Percentiles rank a stretch among this genome's conserved stretches.
Conservation (phyloP, 108 stramenopile genomes). For the Cyclotella sp. region DNA sequence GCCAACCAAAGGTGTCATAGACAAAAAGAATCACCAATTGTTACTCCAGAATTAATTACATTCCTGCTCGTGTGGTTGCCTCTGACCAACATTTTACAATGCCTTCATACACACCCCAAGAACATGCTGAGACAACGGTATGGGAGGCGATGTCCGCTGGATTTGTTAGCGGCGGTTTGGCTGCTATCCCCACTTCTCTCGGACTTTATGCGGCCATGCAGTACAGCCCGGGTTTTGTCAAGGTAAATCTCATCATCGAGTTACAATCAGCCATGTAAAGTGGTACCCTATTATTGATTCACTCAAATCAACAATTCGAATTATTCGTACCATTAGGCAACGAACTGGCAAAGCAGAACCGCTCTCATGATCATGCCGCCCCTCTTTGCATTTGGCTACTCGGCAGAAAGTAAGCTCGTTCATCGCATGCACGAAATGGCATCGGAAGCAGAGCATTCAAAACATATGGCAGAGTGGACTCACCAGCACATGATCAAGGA, state of each 20-base stretch:
- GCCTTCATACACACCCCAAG: constrained; percentile 32
- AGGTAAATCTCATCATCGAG: constrained; percentile 24
- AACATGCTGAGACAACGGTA: constrained; percentile 59
- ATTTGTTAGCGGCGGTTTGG: constrained; percentile 55
- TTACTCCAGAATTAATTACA: too few species aligned
- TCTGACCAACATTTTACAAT: neutral
- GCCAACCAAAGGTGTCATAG: too few species aligned
- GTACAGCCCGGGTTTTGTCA: constrained; percentile 54
- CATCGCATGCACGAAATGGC: constrained; percentile 82
- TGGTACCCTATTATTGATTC: neutral
- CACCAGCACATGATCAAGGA: constrained; percentile 52
- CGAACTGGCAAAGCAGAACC: constrained; percentile 78
- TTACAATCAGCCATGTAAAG: neutral
- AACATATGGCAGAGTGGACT: constrained; percentile 75
- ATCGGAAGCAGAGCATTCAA: constrained; percentile 64
- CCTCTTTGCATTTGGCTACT: constrained; percentile 73
- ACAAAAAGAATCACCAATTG: too few species aligned
- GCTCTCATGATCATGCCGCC: constrained; percentile 85
- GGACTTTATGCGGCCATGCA: constrained; percentile 53
- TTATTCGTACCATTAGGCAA: constrained; percentile 20
- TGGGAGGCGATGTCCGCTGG: constrained; percentile 66
- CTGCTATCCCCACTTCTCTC: constrained; percentile 58
- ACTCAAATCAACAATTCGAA: neutral
- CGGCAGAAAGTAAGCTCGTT: constrained; percentile 65
- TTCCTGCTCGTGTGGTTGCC: too few species aligned